A percentile compares a stretch with the other conserved stretches of the same genome.
These are phyloP conservation scores for Phytophthora melonis DNA, from an alignment of 352 stramenopile species.

Conservation along the genomic window DNA sequence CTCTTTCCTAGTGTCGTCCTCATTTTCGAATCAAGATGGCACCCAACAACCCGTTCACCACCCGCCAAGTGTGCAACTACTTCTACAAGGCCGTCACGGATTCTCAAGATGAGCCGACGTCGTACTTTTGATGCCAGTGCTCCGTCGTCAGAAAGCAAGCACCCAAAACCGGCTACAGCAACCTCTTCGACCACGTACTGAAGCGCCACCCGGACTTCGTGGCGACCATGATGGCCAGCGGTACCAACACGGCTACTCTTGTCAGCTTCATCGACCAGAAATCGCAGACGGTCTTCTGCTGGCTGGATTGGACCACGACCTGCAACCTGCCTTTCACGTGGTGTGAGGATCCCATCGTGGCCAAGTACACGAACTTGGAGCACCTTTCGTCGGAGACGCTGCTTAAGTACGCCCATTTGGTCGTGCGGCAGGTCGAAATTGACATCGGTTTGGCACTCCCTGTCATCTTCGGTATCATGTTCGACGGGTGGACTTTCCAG, in stretches of 20 bases:
- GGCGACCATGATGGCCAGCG: constrained; percentile 1
- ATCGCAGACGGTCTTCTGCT: constrained; percentile 10
- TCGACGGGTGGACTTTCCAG: too few species aligned
- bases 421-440: constrained; percentile 1
- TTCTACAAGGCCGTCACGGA: too few species aligned
- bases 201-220: constrained; percentile 10
- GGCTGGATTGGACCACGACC: constrained; percentile 1
- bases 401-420: constrained; percentile 6
- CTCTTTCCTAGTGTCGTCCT: background rate
- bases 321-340: constrained; percentile 1
- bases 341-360: background rate
- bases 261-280: constrained; percentile 10
- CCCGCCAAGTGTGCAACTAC: too few species aligned
- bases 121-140: too few species aligned
- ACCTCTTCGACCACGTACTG: constrained; percentile 11
- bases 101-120: too few species aligned
- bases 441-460: too few species aligned
- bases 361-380: constrained; percentile 7
- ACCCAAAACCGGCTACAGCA: constrained; percentile 10
- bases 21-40: too few species aligned
- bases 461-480: too few species aligned
- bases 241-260: background rate
- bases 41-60: too few species aligned
- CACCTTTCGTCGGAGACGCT: constrained; percentile 1
- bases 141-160: too few species aligned